phyloP scores from a whole-genome alignment of 805 yeast species.

The Starmerella apis region DNA sequence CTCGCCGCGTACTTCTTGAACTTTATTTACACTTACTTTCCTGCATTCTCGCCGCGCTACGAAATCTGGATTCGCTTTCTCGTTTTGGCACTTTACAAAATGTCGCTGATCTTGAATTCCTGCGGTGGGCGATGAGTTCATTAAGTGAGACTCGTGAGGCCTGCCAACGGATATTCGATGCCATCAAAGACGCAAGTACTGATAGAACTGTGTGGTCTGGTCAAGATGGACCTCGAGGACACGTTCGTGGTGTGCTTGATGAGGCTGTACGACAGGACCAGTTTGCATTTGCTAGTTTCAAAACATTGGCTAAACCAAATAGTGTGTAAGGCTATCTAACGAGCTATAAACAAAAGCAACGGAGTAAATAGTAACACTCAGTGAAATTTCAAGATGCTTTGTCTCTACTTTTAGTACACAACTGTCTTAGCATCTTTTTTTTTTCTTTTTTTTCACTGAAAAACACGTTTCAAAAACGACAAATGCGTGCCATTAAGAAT shows the following conservation, averaged over 20 bases:
- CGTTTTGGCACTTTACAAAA: constrained; percentile 43
- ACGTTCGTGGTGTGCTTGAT: constrained; percentile 22
- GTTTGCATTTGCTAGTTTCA: constrained; percentile 23
- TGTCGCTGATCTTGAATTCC: constrained; percentile 45
- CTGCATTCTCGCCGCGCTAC: constrained; percentile 34
- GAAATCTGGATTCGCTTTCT: constrained; percentile 39
- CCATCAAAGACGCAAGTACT: constrained; percentile 27
- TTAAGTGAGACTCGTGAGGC: constrained; percentile 25
- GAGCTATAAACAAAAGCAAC: no score
- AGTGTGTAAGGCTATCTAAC: background rate
- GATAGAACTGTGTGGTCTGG: constrained; percentile 27
- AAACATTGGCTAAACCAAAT: constrained; percentile 7
- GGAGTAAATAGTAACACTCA: no score
- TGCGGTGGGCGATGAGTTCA: constrained; percentile 33
- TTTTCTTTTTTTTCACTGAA: no score
- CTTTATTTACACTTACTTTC: constrained; percentile 36
- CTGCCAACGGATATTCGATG: constrained; percentile 27
- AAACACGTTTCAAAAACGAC: no score
- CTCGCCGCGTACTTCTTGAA: constrained; percentile 39
- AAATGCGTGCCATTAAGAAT: no score
- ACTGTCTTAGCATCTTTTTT: no score
- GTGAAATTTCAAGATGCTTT: no score
- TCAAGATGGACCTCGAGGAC: constrained; percentile 26
- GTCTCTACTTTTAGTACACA: no score
- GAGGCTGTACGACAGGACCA: constrained; percentile 19